Base-by-base conservation (phyloP, 176 grass and related monocot genomes). In the Tillandsia leiboldiana region DNA sequence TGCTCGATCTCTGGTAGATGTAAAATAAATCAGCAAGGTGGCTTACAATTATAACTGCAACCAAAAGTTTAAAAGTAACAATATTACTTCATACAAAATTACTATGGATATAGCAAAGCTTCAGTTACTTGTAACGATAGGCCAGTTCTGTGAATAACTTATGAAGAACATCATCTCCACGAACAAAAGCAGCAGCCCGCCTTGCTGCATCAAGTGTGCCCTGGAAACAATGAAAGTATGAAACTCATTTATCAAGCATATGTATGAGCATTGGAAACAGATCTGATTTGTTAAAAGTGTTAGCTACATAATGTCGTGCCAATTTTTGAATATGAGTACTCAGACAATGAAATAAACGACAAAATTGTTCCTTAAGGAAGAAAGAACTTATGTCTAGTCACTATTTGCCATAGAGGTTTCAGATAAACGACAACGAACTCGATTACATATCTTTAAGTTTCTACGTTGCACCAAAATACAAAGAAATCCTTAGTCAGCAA, bases 101-200 rank as follows among this genome's bases (percentile, higher is more conserved):
- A 59, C 54, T 2, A 20, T 14, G 1, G 20, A 59, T 17, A 59
- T 59, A 59, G 20, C 57, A 53, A 29, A 22, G 63, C 10, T 48
- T 18, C 8, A n/a, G 75, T 77, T 87, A 92, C 89, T 90, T 92
- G 65, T 92, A 97, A 63, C 86, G 81, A 72, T 92, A 85, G 66
- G 93, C 86, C 9, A 97, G 86, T 80, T 92, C 93, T 11, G 93
- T 97, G 62, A 97, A 96, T 48, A 96, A 28, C 68, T 96, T 96
- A 79, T 96, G 93, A 59, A 92, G 76, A 77, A 97, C 82, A 85
- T 97, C 89, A 64, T 97, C 93, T 33, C 89, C 93, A 10, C 89
- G 84, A 80, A 97, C 88, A 85, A 81, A 97, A 51, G 86, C 82
- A 74, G 86, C 70, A 72, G 93, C 93, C 59, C 71, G 75, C 42